phyloP scores from a whole-genome alignment of 2,329 filamentous ascomycete species.

The Phialophora expanda region DNA sequence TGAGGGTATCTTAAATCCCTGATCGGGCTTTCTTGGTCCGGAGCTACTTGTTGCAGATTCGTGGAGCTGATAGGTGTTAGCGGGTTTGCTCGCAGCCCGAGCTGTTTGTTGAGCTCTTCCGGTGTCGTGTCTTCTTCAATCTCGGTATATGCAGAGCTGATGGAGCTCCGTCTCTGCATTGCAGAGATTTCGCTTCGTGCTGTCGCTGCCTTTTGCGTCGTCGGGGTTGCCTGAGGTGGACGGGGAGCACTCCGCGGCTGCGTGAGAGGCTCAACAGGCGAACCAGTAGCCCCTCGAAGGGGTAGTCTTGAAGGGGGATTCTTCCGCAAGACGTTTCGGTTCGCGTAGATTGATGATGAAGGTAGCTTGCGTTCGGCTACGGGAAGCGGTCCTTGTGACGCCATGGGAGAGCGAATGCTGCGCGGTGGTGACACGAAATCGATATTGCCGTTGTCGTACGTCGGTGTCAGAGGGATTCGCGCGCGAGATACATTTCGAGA shows the following conservation, averaged over 20 bases:
- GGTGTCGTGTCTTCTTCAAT: conserved; percentile 38
- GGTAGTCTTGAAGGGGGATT: conserved; percentile 23
- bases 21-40: conserved; percentile 33
- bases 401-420: conserved; percentile 15
- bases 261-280: conserved; percentile 11
- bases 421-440: conserved; percentile 18
- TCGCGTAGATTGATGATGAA: conserved; percentile 32
- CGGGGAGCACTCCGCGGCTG: conserved; percentile 21
- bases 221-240: conserved; percentile 9
- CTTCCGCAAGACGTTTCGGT: conserved; percentile 27
- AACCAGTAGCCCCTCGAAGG: conserved; percentile 17
- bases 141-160: conserved; percentile 42
- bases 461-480: conserved; percentile 40
- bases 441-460: conserved; percentile 40
- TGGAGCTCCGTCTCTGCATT: conserved; percentile 23
- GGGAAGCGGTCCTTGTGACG: conserved; percentile 2
- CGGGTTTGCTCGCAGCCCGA: conserved; percentile 35
- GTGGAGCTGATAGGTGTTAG: conserved; percentile 32
- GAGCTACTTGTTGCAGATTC: conserved; percentile 39
- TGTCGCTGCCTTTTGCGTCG: not conserved
- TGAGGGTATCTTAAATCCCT: conserved; percentile 39
- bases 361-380: conserved; percentile 32
- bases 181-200: not conserved
- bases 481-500: conserved; percentile 45
- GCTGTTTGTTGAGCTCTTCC: conserved; percentile 32